These are phyloP conservation scores for Penicillium canescens DNA, from an alignment of 495 filamentous ascomycete genomes.

Conservation along the genomic window DNA sequence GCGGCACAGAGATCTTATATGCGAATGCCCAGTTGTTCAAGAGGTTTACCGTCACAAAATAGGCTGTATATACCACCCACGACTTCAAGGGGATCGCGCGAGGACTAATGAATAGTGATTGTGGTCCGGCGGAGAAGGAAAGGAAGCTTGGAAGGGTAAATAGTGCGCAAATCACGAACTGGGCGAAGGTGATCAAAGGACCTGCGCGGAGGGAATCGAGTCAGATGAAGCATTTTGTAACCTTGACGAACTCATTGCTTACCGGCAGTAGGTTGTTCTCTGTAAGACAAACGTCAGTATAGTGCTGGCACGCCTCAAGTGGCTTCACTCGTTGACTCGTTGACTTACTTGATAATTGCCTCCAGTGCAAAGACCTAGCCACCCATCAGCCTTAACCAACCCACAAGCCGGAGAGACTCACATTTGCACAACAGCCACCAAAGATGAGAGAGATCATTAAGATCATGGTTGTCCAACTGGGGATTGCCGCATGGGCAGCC, in stretches of 20 bases:
- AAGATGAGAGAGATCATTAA: constrained; percentile 89
- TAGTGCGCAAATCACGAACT: constrained; percentile 82
- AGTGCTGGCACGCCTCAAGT: not conserved
- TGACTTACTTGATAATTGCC: constrained; percentile 85
- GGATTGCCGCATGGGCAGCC: constrained; percentile 53
- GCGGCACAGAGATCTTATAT: constrained; percentile 92
- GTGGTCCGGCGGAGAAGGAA: constrained; percentile 61
- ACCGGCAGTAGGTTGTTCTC: constrained; percentile 42
- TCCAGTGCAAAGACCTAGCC: constrained; percentile 86
- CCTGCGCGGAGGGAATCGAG: constrained; percentile 44
- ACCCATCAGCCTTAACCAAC: not conserved
- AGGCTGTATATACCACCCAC: constrained; percentile 84
- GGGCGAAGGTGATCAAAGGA: constrained; percentile 88
- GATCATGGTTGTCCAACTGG: constrained; percentile 64
- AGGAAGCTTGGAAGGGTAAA: constrained; percentile 68
- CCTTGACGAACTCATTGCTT: constrained; percentile 1
- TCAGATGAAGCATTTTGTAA: not conserved
- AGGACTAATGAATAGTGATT: constrained; percentile 67
- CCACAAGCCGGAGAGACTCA: constrained; percentile 42
- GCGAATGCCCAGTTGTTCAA: constrained; percentile 98
- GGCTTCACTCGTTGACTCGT: not conserved
- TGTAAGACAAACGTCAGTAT: constrained; percentile 19
- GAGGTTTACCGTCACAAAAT: constrained; percentile 90
- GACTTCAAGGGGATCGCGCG: constrained; percentile 81
- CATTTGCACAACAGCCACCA: constrained; percentile 97